These are phyloP conservation scores for Ascochyta rabiei DNA, from an alignment of 2,329 filamentous ascomycete genomes.

Conservation along the genomic window DNA sequence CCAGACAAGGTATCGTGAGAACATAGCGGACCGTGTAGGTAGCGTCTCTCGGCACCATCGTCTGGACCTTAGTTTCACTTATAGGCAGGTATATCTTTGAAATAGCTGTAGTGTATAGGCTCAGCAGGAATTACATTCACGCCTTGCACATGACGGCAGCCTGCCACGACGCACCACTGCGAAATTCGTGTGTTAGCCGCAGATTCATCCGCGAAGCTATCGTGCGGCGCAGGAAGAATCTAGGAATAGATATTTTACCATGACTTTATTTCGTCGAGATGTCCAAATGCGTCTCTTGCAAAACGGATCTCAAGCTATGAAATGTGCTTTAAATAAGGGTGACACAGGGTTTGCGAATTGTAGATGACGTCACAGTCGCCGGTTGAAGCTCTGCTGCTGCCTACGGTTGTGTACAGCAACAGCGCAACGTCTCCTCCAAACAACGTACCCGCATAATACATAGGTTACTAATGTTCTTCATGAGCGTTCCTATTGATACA, in stretches of 20 bases:
- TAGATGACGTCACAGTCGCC: slow-evolving; percentile 4
- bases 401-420: not conserved
- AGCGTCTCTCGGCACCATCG: not conserved
- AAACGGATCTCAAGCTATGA: no score
- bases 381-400: slow-evolving; percentile 1
- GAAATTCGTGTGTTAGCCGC: not conserved
- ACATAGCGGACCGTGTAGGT: not conserved
- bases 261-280: not conserved
- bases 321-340: no score
- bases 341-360: not conserved
- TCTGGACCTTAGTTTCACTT: not conserved
- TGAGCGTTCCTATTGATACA: not conserved
- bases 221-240: not conserved
- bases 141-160: not conserved
- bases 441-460: not conserved
- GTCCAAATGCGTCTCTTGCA: not conserved
- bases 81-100: not conserved
- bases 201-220: not conserved
- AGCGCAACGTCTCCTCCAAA: slow-evolving; percentile 2
- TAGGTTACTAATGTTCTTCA: not conserved
- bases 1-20: not conserved
- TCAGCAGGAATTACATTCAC: not conserved
- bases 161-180: not conserved
- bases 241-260: not conserved
- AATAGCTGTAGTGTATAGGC: not conserved